phyloP scores from a whole-genome alignment of 106 monocot species.

The Alisma plantagoaquatica region DNA sequence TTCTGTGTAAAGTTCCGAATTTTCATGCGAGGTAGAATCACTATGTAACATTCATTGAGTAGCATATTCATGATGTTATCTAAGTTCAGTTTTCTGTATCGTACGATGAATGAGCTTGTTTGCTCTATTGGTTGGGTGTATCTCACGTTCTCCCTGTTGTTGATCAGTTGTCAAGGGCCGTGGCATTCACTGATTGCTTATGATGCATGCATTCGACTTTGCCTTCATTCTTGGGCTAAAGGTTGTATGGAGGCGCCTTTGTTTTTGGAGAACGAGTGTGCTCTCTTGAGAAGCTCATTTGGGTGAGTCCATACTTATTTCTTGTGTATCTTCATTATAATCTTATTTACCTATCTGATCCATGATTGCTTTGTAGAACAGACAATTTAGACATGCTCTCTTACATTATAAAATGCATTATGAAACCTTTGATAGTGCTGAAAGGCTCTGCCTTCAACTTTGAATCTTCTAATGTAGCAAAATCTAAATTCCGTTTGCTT shows the following conservation, averaged over 20 bases:
- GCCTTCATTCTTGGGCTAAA: slow-evolving; percentile 95
- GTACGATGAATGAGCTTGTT: too few relatives aligned
- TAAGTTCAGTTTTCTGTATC: too few relatives aligned
- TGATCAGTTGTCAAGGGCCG: slow-evolving; percentile 68
- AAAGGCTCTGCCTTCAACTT: not conserved
- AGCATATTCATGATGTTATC: too few relatives aligned
- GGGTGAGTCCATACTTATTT: slow-evolving; percentile 34
- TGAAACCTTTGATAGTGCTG: not conserved
- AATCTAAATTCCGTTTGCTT: too few relatives aligned
- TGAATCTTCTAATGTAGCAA: too few relatives aligned
- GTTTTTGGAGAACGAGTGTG: slow-evolving; percentile 95
- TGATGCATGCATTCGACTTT: slow-evolving; percentile 93
- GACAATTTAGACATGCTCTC: too few relatives aligned
- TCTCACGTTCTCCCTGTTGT: too few relatives aligned
- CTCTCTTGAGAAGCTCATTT: slow-evolving; percentile 68
- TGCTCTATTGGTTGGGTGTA: not conserved
- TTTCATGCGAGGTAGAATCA: slow-evolving; percentile 77
- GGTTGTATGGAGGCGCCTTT: slow-evolving; percentile 97
- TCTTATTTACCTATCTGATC: not conserved
- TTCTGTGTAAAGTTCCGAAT: slow-evolving; percentile 51
- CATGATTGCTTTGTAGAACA: too few relatives aligned
- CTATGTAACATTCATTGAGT: too few relatives aligned
- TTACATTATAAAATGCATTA: too few relatives aligned
- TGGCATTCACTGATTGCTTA: slow-evolving; percentile 94
- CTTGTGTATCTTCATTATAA: too few relatives aligned